A percentile compares a stretch with the other conserved stretches of the same genome.
phyloP scores from a whole-genome alignment of 2,329 filamentous ascomycete genomes.

The Neodidymelliopsis sp. region DNA sequence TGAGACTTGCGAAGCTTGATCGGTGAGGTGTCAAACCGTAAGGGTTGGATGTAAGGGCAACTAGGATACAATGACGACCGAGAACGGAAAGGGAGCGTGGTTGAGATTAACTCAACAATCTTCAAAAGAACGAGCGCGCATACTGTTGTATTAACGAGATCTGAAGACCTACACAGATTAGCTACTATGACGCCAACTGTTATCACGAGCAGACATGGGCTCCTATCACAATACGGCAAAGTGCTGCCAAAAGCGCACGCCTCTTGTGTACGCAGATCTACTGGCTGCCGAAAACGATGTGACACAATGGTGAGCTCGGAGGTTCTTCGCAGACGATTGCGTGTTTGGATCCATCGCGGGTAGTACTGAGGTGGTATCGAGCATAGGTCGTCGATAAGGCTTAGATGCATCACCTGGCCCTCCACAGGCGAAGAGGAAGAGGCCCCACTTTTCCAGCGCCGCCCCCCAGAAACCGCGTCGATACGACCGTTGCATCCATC shows the following conservation, averaged over 20 bases:
- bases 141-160: conserved; percentile 32
- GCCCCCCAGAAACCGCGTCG: conserved; percentile 34
- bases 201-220: conserved; percentile 28
- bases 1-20: conserved; percentile 4
- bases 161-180: conserved; percentile 9
- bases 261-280: conserved; percentile 21
- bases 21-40: conserved; percentile 9
- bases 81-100: conserved; percentile 32
- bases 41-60: conserved; percentile 16
- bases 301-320: conserved; percentile 32
- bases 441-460: conserved; percentile 34
- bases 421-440: conserved; percentile 24
- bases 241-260: conserved; percentile 28
- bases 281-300: conserved; percentile 31
- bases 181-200: conserved; percentile 20
- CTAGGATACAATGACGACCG: conserved; percentile 17
- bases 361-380: conserved; percentile 43
- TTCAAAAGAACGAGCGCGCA: conserved; percentile 20
- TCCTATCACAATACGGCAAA: conserved; percentile 14
- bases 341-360: conserved; percentile 18
- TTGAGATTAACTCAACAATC: conserved; percentile 41
- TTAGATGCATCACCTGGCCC: conserved; percentile 32
- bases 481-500: conserved; percentile 47
- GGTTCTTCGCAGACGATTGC: conserved; percentile 15
- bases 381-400: conserved; percentile 33